Percentiles rank a stretch among this genome's conserved stretches.
phyloP scores from a whole-genome alignment of 2,329 filamentous ascomycete species.

The Monilinia vaccinii-corymbosi region DNA sequence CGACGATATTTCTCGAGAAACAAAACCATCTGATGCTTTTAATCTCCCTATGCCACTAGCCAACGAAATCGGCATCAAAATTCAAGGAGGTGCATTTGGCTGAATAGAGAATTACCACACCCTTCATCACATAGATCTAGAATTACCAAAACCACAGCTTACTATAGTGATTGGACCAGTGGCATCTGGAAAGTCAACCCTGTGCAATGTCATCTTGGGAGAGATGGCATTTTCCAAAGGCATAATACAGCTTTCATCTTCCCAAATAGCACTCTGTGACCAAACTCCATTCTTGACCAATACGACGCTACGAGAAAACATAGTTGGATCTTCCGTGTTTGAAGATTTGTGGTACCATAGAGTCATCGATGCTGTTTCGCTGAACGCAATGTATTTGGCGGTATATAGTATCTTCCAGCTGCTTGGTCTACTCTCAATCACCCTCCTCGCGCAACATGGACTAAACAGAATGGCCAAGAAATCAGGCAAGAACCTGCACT shows the following conservation, averaged over 20 bases:
- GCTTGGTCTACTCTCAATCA: neutral
- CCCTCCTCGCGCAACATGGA: neutral
- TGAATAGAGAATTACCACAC: neutral
- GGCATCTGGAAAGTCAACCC: constrained; percentile 25
- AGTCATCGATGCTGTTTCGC: constrained; percentile 18
- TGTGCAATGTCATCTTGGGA: constrained; percentile 23
- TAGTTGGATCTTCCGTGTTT: constrained; percentile 11
- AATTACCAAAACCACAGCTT: constrained; percentile 3
- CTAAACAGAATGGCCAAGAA: neutral
- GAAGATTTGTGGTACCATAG: constrained; percentile 23
- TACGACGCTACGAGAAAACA: constrained; percentile 25
- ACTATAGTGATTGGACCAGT: constrained; percentile 26
- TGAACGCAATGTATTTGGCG: neutral
- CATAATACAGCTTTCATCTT: constrained; percentile 1
- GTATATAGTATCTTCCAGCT: neutral
- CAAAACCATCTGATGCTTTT: neutral
- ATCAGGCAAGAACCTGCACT: neutral
- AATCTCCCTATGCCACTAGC: neutral
- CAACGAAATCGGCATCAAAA: constrained; percentile 27
- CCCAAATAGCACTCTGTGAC: constrained; percentile 33
- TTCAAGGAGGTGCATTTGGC: neutral
- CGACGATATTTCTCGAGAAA: neutral
- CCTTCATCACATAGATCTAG: neutral
- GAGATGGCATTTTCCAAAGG: constrained; percentile 12
- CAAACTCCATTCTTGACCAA: constrained; percentile 38